Conservation (phyloP, 2,329 filamentous ascomycete species). For the Trichothecium roseum region DNA sequence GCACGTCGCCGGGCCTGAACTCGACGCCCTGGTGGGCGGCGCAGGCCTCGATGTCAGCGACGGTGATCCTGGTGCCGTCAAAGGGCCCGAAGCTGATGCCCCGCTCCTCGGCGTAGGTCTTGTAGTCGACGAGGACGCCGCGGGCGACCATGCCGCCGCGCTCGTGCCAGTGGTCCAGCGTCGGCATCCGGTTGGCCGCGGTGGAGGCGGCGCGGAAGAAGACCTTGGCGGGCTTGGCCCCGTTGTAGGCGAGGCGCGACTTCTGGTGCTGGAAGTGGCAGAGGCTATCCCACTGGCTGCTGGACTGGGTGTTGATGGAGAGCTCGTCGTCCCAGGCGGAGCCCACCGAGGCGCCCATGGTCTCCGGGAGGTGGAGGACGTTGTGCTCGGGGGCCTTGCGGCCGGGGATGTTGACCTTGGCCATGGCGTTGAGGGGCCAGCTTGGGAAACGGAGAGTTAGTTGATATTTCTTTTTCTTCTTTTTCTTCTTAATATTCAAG, state of each 20-base stretch:
- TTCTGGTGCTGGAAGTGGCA: slow-evolving; percentile 34
- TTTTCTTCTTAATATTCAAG: too few relatives aligned
- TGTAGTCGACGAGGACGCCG: slow-evolving; percentile 46
- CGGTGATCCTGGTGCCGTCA: slow-evolving; percentile 40
- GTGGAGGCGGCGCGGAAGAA: slow-evolving; percentile 8
- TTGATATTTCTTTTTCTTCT: too few relatives aligned
- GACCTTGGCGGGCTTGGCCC: slow-evolving; percentile 16
- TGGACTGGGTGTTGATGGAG: slow-evolving; percentile 41
- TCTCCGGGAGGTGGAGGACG: slow-evolving; percentile 18
- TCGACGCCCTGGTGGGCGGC: slow-evolving; percentile 50
- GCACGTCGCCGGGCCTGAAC: slow-evolving; percentile 55
- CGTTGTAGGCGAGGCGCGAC: slow-evolving; percentile 38
- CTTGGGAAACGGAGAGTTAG: slow-evolving; percentile 12
- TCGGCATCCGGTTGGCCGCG: slow-evolving; percentile 21
- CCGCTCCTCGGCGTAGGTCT: slow-evolving; percentile 36
- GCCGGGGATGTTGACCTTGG: slow-evolving; percentile 20
- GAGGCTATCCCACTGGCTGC: slow-evolving; percentile 47
- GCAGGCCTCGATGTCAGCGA: slow-evolving; percentile 44
- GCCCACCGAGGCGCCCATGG: slow-evolving; percentile 10
- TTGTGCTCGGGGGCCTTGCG: slow-evolving; percentile 25
- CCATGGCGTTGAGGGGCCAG: slow-evolving; percentile 31
- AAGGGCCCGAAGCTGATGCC: slow-evolving; percentile 41
- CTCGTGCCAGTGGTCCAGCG: slow-evolving; percentile 39
- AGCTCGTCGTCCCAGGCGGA: slow-evolving; percentile 31
- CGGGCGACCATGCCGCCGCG: slow-evolving; percentile 42